phyloP scores from a whole-genome alignment of 352 stramenopile genomes.

The Stephanocyclus meneghinianus region DNA sequence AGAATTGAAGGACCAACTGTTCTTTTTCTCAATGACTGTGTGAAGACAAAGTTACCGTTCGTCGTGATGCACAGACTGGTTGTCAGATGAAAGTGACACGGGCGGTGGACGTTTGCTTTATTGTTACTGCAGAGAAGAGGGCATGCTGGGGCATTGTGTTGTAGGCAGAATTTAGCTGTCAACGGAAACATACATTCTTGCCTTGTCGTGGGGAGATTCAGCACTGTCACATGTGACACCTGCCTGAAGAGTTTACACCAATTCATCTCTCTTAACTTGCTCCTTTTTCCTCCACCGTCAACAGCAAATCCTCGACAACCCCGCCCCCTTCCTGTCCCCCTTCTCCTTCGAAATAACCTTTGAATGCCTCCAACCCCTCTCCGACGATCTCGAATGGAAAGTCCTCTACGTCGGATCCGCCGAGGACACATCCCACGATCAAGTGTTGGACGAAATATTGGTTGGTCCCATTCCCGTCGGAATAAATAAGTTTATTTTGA shows the following conservation, averaged over 20 bases:
- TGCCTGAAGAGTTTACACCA: background rate
- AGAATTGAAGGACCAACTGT: background rate
- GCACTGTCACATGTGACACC: too few species aligned
- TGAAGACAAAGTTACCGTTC: too few species aligned
- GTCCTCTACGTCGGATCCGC: slow-evolving; percentile 98
- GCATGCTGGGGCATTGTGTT: too few species aligned
- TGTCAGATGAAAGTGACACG: background rate
- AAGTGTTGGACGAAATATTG: slow-evolving; percentile 97
- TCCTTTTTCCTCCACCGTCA: background rate
- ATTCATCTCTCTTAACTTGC: slow-evolving; percentile 6
- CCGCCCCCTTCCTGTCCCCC: slow-evolving; percentile 94
- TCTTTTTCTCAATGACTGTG: background rate
- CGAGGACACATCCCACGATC: slow-evolving; percentile 93
- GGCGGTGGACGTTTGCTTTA: background rate
- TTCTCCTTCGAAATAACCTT: slow-evolving; percentile 99
- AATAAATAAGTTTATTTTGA: slow-evolving; percentile 98
- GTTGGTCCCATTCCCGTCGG: slow-evolving; percentile 96
- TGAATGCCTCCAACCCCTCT: slow-evolving; percentile 94
- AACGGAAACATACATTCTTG: too few species aligned
- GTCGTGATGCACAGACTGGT: background rate
- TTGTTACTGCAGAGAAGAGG: background rate
- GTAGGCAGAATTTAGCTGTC: too few species aligned
- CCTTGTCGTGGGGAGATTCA: too few species aligned
- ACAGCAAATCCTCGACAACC: slow-evolving; percentile 96
- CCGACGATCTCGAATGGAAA: slow-evolving; percentile 99